phyloP scores from a whole-genome alignment of 75 land plant species.

The Picea sitchensis region DNA sequence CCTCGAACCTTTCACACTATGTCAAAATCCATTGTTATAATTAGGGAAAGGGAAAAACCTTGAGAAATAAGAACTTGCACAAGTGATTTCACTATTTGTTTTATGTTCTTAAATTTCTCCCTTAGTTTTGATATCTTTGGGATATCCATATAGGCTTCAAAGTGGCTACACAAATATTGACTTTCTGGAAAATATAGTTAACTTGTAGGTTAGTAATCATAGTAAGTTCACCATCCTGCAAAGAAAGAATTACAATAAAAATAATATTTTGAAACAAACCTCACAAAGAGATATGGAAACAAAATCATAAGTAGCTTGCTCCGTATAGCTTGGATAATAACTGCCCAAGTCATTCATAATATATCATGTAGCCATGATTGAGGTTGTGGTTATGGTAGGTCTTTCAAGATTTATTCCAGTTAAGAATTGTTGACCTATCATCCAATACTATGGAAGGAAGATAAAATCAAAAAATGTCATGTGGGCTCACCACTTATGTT shows the following conservation, averaged over 20 bases:
- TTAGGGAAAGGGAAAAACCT: conserved; percentile 36
- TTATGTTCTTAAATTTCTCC: conserved; percentile 92
- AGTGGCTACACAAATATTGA: conserved; percentile 90
- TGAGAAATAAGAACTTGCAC: conserved; percentile 89
- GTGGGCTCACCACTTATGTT: too few relatives aligned
- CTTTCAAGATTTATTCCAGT: too few relatives aligned
- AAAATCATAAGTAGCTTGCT: too few relatives aligned
- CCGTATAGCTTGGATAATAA: too few relatives aligned
- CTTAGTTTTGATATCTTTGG: conserved; percentile 92
- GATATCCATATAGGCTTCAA: conserved; percentile 94
- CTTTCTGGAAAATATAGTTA: conserved; percentile 54
- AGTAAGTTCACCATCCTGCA: background rate
- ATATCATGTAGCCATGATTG: too few relatives aligned
- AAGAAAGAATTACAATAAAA: background rate
- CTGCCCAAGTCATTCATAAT: too few relatives aligned
- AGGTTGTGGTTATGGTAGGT: too few relatives aligned
- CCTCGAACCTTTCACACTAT: too few relatives aligned
- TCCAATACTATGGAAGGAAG: too few relatives aligned
- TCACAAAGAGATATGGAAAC: conserved; percentile 13
- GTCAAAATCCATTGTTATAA: too few relatives aligned
- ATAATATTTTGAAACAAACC: conserved; percentile 31
- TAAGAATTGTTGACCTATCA: too few relatives aligned
- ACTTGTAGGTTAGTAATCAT: background rate
- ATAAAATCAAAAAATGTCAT: too few relatives aligned
- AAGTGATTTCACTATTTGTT: conserved; percentile 88